Conservation (phyloP, 2,329 filamentous ascomycete species). For the Aspergillus sojae region DNA sequence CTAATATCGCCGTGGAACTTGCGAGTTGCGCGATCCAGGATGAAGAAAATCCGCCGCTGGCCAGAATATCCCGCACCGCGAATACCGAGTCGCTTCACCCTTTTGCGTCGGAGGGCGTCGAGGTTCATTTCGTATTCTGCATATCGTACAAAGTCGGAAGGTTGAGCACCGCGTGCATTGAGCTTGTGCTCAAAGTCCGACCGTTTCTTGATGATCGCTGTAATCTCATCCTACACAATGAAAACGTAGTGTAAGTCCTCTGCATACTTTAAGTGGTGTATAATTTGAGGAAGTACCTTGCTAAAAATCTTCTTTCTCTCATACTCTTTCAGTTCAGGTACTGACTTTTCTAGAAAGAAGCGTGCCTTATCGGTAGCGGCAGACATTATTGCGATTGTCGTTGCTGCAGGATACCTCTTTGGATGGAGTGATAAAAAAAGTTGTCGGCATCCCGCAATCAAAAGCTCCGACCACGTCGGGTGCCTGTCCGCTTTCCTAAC, state of each 20-base stretch:
- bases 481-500: conserved; percentile 19
- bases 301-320: conserved; percentile 90
- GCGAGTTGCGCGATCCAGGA: conserved; percentile 82
- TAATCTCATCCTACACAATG: conserved; percentile 75
- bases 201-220: conserved; percentile 82
- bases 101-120: conserved; percentile 77
- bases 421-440: conserved; percentile 34
- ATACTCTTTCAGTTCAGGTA: conserved; percentile 89
- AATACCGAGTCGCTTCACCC: conserved; percentile 78
- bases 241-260: conserved; percentile 14
- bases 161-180: conserved; percentile 75
- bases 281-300: conserved; percentile 55
- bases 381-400: conserved; percentile 61
- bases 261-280: not conserved
- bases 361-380: conserved; percentile 90
- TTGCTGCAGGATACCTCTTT: not conserved
- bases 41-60: conserved; percentile 81
- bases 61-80: conserved; percentile 71
- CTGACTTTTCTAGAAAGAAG: conserved; percentile 89
- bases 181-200: conserved; percentile 92
- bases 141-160: conserved; percentile 82
- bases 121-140: conserved; percentile 69
- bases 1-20: conserved; percentile 80
- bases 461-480: conserved; percentile 23
- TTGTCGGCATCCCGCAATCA: conserved; percentile 34